Evolutionary conservation across 2,329 filamentous ascomycete species (phyloP), one percentile per base, ranked within the genome.

Genomic region (Diaporthe citrichinensis): DNA sequence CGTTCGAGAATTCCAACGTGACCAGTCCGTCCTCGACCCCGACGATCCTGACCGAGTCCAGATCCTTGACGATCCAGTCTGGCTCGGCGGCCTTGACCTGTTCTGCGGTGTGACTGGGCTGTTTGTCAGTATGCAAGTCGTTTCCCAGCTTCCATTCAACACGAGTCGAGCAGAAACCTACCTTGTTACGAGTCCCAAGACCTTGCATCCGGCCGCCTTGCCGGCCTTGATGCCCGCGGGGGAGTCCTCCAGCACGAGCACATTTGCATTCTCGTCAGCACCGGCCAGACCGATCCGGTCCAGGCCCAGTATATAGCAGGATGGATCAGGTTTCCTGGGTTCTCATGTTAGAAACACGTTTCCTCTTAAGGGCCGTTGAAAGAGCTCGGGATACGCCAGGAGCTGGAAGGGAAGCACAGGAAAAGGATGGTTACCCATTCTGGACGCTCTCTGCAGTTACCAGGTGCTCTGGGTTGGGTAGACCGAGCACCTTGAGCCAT

Each of bases 221-320:
- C 95, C 96, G 39, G 95, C 92, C 78, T 86, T 88, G 81, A 98
- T 94, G 7, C 96, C 96, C 10, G 95, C 94, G 7, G 96, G 95
- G 74, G 94, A 94, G 85, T 98, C 96, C 85, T 98, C 96, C 51
- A 98, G 86, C 67, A 98, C 96, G 73, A 98, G 87, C 58, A 96
- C 85, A 10, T 51, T 41, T 10, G 36, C 34, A 44, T 86, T 84
- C 72, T 84, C 88, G 39, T 85, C 84, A 20, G 82, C 81, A 46
- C 86, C 87, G 28, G 87, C 82, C 28, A 92, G 83, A 0, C 87
- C 88, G 23, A 96, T 88, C 77, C 89, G 89, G 79, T 90, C 86
- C 62, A 91, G 90, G 23, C 94, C 94, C 71, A 95, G 87, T 69
- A 88, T 83, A 83, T 96, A 96, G 85, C 94, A 95, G 20, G 89